phyloP scores from a whole-genome alignment of 2,329 filamentous ascomycete species.

The Pseudophaeomoniella oleicola region DNA sequence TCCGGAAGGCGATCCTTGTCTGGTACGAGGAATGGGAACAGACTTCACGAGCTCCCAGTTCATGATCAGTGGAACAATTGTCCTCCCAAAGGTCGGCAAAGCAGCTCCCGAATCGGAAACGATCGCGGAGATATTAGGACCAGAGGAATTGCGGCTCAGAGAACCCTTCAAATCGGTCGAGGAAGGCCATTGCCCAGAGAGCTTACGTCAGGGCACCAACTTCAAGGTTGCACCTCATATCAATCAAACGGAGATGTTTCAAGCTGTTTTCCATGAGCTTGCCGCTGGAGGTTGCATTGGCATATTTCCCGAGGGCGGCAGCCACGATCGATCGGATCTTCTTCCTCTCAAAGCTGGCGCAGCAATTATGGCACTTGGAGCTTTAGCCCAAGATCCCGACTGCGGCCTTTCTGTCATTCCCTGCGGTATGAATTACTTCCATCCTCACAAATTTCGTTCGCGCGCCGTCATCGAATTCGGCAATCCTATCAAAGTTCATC shows the following conservation, averaged over 20 bases:
- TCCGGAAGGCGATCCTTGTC: constrained; percentile 66
- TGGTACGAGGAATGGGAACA: constrained; percentile 67
- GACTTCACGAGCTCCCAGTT: constrained; percentile 62
- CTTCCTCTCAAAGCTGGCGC: constrained; percentile 91
- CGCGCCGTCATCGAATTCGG: constrained; percentile 93
- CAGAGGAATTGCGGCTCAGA: constrained; percentile 73
- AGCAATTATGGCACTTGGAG: constrained; percentile 91
- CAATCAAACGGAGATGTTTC: constrained; percentile 84
- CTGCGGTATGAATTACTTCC: constrained; percentile 98
- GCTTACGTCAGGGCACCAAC: constrained; percentile 55
- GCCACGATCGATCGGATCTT: constrained; percentile 83
- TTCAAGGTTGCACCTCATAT: constrained; percentile 88
- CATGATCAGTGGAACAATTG: constrained; percentile 68
- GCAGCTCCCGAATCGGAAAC: constrained; percentile 61
- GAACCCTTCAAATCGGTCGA: constrained; percentile 69
- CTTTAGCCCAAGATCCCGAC: constrained; percentile 69
- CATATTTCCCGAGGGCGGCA: constrained; percentile 94
- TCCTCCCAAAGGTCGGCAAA: constrained; percentile 72
- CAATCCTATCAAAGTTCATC: constrained; percentile 69
- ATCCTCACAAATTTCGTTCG: constrained; percentile 95
- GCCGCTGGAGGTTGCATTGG: constrained; percentile 77
- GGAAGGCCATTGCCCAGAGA: constrained; percentile 52
- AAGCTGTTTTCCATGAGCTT: constrained; percentile 81
- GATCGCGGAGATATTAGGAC: constrained; percentile 64
- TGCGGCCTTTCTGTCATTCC: constrained; percentile 90